Conservation (phyloP, 352 stramenopile species). For the Globisporangium nodosum region DNA sequence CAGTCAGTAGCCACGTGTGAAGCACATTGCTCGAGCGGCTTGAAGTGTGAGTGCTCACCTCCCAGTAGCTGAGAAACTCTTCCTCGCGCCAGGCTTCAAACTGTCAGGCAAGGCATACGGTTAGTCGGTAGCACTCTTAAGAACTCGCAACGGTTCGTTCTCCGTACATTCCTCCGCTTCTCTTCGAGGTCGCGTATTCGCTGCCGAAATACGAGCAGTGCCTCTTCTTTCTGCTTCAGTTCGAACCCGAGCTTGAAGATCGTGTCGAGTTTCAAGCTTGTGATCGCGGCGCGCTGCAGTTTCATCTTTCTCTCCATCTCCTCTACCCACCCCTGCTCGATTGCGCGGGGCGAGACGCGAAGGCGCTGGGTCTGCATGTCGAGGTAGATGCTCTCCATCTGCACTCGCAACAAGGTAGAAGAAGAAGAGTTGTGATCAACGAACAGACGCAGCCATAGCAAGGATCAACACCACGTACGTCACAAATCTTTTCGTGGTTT, state of each 20-base stretch:
- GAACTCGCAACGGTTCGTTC: no score
- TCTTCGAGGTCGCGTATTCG: slow-evolving; percentile 38
- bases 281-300: slow-evolving; percentile 51
- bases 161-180: slow-evolving; percentile 37
- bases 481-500: slow-evolving; percentile 51
- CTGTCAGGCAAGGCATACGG: slow-evolving; percentile 17
- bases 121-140: neutral
- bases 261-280: slow-evolving; percentile 43
- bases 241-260: slow-evolving; percentile 52
- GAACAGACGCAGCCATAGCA: neutral
- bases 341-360: slow-evolving; percentile 65
- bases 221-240: slow-evolving; percentile 51
- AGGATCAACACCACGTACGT: slow-evolving; percentile 31
- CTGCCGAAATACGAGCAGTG: slow-evolving; percentile 25
- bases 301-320: slow-evolving; percentile 79
- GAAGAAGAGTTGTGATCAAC: neutral
- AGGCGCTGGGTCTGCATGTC: slow-evolving; percentile 77
- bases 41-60: slow-evolving; percentile 24
- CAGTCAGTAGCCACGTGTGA: neutral
- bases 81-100: slow-evolving; percentile 71
- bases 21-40: neutral
- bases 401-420: neutral
- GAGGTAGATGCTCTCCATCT: slow-evolving; percentile 79
- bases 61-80: slow-evolving; percentile 77
- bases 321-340: slow-evolving; percentile 78